Conservation (phyloP, 192 early-diverging fungal genomes). For the Spizellomyces punctatus region DNA sequence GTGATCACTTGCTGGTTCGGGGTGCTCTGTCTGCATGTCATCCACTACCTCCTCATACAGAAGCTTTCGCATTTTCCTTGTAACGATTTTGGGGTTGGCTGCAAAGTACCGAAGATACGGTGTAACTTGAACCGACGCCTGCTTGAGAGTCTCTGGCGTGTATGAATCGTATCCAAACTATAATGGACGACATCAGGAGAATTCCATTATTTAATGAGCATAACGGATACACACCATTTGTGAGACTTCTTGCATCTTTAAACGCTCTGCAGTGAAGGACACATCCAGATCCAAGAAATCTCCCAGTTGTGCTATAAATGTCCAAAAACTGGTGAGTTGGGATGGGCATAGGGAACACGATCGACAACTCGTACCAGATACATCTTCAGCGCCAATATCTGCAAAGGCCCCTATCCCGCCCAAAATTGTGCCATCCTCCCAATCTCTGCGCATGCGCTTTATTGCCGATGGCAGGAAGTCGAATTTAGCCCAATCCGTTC, state of each 20-base stretch:
- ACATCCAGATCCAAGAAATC: constrained; percentile 44
- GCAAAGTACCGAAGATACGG: constrained; percentile 44
- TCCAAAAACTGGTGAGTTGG: too few relatives aligned
- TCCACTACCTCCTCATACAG: not conserved
- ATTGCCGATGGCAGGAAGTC: constrained; percentile 33
- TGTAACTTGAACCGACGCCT: constrained; percentile 36
- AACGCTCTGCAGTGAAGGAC: constrained; percentile 33
- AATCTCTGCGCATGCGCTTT: constrained; percentile 37
- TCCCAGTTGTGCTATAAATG: constrained; percentile 18
- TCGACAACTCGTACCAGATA: not conserved
- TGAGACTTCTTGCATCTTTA: constrained; percentile 41
- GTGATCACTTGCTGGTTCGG: not conserved
- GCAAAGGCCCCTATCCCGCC: constrained; percentile 18
- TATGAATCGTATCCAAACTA: constrained; percentile 52
- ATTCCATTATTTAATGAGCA: not conserved
- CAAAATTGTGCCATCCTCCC: constrained; percentile 28
- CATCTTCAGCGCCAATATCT: constrained; percentile 27
- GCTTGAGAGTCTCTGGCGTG: constrained; percentile 12
- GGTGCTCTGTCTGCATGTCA: not conserved
- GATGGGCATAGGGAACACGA: too few relatives aligned
- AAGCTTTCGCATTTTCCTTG: constrained; percentile 5
- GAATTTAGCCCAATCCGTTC: constrained; percentile 36
- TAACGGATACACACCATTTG: constrained; percentile 29
- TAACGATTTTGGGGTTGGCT: constrained; percentile 13
- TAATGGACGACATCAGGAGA: constrained; percentile 3